A percentile compares a stretch with the other conserved stretches of the same genome.
These are phyloP conservation scores for Leccinum fallax DNA, from an alignment of 1,284 basidiomycete species.

Conservation along the genomic window DNA sequence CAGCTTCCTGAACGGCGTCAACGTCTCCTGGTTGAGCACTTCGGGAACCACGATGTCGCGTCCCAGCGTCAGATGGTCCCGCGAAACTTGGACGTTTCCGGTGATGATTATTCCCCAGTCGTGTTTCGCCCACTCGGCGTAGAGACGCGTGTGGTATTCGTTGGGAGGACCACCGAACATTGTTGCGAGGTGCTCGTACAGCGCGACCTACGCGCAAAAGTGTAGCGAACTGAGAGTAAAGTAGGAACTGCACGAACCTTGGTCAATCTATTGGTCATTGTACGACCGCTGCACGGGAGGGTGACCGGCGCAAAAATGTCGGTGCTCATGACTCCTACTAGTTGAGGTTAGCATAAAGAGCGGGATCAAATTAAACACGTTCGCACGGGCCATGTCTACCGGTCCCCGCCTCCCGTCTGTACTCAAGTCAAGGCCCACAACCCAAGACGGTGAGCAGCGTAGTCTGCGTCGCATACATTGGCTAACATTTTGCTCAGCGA, in stretches of 20 bases:
- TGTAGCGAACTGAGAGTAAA: not conserved
- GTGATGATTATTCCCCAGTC: constrained; percentile 91
- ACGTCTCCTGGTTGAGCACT: constrained; percentile 41
- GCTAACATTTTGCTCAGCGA: constrained; percentile 13
- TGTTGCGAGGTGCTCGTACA: constrained; percentile 82
- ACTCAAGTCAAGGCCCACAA: constrained; percentile 52
- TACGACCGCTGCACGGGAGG: constrained; percentile 54
- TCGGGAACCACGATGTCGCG: constrained; percentile 75
- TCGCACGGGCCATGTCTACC: constrained; percentile 18
- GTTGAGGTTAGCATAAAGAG: not conserved
- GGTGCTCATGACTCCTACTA: constrained; percentile 11
- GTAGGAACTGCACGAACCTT: constrained; percentile 40
- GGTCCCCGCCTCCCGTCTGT: constrained; percentile 52
- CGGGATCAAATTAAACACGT: not conserved
- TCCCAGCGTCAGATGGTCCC: constrained; percentile 75
- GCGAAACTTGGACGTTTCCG: constrained; percentile 84
- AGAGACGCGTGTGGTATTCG: constrained; percentile 63
- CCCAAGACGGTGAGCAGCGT: constrained; percentile 50
- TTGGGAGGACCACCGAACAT: constrained; percentile 78
- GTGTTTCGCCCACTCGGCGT: constrained; percentile 75
- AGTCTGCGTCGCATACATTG: not conserved
- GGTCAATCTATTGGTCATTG: constrained; percentile 44
- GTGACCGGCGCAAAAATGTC: constrained; percentile 44
- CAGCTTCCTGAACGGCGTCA: constrained; percentile 55
- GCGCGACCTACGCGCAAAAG: constrained; percentile 56